Conservation (phyloP, 2,329 filamentous ascomycete genomes). For the Clonostachys solani region DNA sequence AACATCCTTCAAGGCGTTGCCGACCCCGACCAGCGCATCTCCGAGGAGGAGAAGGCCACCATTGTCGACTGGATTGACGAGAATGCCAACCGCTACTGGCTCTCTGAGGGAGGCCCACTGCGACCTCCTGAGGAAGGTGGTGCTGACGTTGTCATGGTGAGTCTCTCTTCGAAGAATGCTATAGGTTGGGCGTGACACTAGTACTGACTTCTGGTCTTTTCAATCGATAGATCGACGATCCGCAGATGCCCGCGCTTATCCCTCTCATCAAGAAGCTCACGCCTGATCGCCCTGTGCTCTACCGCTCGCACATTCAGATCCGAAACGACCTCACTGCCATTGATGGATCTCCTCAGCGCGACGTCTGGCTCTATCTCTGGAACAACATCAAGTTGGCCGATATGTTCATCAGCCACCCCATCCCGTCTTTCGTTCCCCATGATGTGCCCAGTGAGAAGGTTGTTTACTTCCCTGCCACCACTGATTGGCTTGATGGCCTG, state of each 20-base stretch:
- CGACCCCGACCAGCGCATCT: constrained; percentile 59
- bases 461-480: constrained; percentile 74
- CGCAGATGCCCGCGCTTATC: constrained; percentile 79
- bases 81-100: constrained; percentile 74
- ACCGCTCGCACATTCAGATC: constrained; percentile 80
- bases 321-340: constrained; percentile 66
- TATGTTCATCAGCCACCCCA: constrained; percentile 79
- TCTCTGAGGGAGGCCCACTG: constrained; percentile 63
- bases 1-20: constrained; percentile 83
- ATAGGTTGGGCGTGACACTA: not conserved
- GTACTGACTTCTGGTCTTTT: not conserved
- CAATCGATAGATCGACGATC: constrained; percentile 78
- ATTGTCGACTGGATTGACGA: constrained; percentile 69
- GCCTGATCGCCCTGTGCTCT: constrained; percentile 72
- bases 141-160: constrained; percentile 67
- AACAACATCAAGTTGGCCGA: constrained; percentile 65
- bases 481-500: constrained; percentile 78
- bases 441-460: constrained; percentile 64
- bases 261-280: constrained; percentile 68
- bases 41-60: constrained; percentile 52
- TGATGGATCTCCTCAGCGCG: constrained; percentile 61
- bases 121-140: constrained; percentile 62
- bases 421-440: constrained; percentile 68
- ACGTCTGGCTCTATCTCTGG: constrained; percentile 76
- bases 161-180: constrained; percentile 6